Percentiles rank a stretch among this genome's conserved stretches.
Conservation (phyloP, 176 grass and related monocot genomes). For the Dendrocalamus sinicus region DNA sequence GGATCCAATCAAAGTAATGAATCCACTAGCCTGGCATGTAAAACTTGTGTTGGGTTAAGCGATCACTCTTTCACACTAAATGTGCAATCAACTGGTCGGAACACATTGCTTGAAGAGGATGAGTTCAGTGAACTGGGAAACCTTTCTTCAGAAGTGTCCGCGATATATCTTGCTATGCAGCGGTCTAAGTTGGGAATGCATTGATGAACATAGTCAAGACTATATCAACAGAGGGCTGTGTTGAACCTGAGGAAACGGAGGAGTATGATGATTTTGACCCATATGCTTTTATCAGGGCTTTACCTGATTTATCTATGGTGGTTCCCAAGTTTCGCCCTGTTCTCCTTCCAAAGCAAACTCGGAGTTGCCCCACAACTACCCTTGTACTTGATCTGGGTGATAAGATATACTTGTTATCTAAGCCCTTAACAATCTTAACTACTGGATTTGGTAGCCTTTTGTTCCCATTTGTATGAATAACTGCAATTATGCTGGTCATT, state of each 20-base stretch:
- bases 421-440: background rate
- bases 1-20: background rate
- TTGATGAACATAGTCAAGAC: constrained; percentile 85
- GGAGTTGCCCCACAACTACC: constrained; percentile 84
- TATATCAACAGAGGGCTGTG: constrained; percentile 66
- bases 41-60: constrained; percentile 22
- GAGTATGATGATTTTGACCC: constrained; percentile 88
- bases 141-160: constrained; percentile 85
- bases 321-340: constrained; percentile 90
- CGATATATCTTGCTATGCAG: constrained; percentile 93
- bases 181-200: constrained; percentile 71
- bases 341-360: constrained; percentile 92
- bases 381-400: constrained; percentile 97
- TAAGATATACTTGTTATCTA: constrained; percentile 38
- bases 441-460: background rate
- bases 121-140: constrained; percentile 77
- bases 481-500: background rate
- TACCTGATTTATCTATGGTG: constrained; percentile 87
- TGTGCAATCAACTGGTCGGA: constrained; percentile 44
- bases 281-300: constrained; percentile 81
- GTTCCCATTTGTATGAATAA: background rate
- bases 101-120: constrained; percentile 53
- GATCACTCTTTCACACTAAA: constrained; percentile 29
- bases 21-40: constrained; percentile 3
- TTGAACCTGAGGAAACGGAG: constrained; percentile 66